Evolutionary conservation across 108 stramenopile genomes (phyloP).

Genomic region (Epithemia pelagica): DNA sequence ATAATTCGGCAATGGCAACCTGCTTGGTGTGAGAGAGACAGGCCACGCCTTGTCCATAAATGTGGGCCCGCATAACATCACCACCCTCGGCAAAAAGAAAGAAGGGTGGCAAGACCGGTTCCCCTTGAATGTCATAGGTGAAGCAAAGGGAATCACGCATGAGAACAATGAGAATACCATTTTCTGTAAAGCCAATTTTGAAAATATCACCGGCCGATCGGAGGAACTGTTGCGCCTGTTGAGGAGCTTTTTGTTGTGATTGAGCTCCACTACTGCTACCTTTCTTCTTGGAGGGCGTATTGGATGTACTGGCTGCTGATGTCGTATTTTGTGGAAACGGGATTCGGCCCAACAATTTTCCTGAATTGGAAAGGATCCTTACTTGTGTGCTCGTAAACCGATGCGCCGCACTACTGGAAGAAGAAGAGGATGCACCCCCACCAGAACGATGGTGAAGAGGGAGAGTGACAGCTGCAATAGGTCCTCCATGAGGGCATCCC

Average conservation of each 20-base stretch:
- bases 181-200: conserved; percentile 67
- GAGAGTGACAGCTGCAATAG: conserved; percentile 62
- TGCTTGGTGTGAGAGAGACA: conserved; percentile 55
- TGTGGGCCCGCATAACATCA: conserved; percentile 48
- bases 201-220: conserved; percentile 46
- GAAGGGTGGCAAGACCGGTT: conserved; percentile 59
- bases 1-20: conserved; percentile 66
- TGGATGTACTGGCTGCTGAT: conserved; percentile 1
- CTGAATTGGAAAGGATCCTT: conserved; percentile 66
- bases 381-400: conserved; percentile 47
- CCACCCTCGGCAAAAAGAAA: conserved; percentile 28
- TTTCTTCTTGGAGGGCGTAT: conserved; percentile 11
- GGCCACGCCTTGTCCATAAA: conserved; percentile 76
- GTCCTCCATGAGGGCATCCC: conserved; percentile 79
- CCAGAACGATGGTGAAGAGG: conserved; percentile 21
- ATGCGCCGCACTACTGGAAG: conserved; percentile 1
- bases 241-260: background rate
- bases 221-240: background rate
- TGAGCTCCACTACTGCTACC: conserved; percentile 1
- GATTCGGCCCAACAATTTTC: conserved; percentile 36
- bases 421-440: background rate
- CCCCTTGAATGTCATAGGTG: conserved; percentile 58
- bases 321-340: conserved; percentile 48
- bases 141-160: conserved; percentile 64
- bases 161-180: conserved; percentile 54